phyloP scores from a whole-genome alignment of 1,139 yeast species.

The Debaryomycetaceae sp. region DNA sequence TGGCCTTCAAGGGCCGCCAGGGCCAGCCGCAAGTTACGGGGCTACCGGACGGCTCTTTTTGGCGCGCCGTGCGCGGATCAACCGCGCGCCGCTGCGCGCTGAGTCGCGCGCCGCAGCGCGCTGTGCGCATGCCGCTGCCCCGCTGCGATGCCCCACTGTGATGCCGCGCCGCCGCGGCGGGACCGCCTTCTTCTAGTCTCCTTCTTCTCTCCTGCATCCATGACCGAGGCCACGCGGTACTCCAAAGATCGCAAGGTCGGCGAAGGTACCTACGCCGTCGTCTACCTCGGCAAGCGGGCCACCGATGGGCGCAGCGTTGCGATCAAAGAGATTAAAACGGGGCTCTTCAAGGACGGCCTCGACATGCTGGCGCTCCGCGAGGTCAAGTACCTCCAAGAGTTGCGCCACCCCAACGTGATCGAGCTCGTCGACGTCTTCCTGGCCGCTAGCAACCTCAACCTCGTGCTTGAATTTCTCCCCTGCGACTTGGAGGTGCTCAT shows the following conservation, averaged over 20 bases:
- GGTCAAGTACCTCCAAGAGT: slow-evolving; percentile 86
- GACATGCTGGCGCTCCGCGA: slow-evolving; percentile 98
- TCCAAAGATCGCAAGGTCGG: slow-evolving; percentile 81
- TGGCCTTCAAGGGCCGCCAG: neutral
- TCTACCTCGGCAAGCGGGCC: slow-evolving; percentile 71
- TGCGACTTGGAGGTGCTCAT: slow-evolving; percentile 88
- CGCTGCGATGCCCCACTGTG: no score
- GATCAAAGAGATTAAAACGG: slow-evolving; percentile 91
- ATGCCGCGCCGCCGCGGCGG: no score
- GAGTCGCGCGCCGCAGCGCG: no score
- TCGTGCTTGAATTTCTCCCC: slow-evolving; percentile 88
- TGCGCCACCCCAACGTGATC: slow-evolving; percentile 78
- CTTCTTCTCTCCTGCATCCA: no score
- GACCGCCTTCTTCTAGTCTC: no score
- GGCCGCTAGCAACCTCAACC: slow-evolving; percentile 64
- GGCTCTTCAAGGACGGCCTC: slow-evolving; percentile 90
- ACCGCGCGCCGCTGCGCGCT: no score
- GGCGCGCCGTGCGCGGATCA: no score
- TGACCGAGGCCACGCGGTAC: no score
- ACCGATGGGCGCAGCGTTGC: slow-evolving; percentile 67
- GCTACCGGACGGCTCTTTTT: no score
- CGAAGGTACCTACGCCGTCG: slow-evolving; percentile 99
- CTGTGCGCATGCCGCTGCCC: no score
- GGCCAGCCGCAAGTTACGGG: no score
- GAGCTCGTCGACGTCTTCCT: slow-evolving; percentile 85